phyloP scores from a whole-genome alignment of 2,329 filamentous ascomycete species.

The Alternaria sp. region DNA sequence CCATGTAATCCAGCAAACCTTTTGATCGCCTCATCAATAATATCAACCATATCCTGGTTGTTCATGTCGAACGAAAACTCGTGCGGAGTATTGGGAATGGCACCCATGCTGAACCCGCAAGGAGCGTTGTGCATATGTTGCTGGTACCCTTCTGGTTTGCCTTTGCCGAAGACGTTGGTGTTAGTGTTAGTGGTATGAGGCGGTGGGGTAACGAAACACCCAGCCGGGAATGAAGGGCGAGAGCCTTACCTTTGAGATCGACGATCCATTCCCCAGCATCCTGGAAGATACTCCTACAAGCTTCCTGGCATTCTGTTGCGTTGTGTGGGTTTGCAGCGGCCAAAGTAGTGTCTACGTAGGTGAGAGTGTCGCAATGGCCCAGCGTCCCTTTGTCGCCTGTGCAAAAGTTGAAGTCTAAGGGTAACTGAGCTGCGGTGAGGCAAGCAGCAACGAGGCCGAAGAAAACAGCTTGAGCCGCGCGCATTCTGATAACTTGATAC shows the following conservation, averaged over 20 bases:
- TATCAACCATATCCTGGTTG: constrained; percentile 37
- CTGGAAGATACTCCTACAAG: constrained; percentile 23
- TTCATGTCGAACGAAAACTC: constrained; percentile 31
- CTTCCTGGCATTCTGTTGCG: constrained; percentile 24
- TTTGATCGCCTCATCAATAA: constrained; percentile 32
- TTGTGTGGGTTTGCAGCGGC: constrained; percentile 18
- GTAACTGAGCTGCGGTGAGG: constrained; percentile 4
- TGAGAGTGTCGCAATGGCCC: constrained; percentile 31
- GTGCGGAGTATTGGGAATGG: constrained; percentile 21
- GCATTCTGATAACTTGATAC: background rate
- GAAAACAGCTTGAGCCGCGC: background rate
- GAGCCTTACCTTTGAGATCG: constrained; percentile 18
- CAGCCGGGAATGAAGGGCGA: background rate
- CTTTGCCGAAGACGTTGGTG: background rate
- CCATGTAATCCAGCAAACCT: constrained; percentile 30
- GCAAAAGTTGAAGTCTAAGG: constrained; percentile 14
- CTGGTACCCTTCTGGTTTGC: constrained; percentile 28
- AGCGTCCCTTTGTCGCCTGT: constrained; percentile 14
- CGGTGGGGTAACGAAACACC: background rate
- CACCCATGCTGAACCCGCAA: constrained; percentile 31
- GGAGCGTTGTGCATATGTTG: constrained; percentile 22
- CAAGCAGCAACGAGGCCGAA: constrained; percentile 10
- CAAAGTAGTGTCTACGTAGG: constrained; percentile 27
- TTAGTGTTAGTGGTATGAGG: background rate
- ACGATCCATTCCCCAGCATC: constrained; percentile 38